Percentiles rank a stretch among this genome's conserved stretches.
Evolutionary conservation across 2,329 filamentous ascomycete species (phyloP).

Genomic region (Fusarium sp.): DNA sequence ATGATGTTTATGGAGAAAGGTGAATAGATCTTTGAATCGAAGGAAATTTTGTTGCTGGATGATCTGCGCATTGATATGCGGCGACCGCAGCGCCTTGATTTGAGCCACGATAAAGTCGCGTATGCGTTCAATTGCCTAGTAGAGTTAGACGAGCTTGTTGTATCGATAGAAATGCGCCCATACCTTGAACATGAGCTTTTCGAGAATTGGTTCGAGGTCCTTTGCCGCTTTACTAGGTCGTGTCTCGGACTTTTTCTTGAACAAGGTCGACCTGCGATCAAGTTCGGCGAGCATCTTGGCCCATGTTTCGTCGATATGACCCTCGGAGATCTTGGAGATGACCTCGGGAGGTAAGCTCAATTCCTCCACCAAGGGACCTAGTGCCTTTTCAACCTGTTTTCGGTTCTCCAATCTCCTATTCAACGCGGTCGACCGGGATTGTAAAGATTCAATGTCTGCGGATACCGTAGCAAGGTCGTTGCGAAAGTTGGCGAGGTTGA

Average conservation of each 20-base stretch:
- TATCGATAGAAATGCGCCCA: conserved; percentile 10
- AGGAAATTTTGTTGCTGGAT: conserved; percentile 94
- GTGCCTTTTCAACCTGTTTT: conserved; percentile 84
- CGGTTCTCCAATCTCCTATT: conserved; percentile 89
- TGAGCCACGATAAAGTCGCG: conserved; percentile 93
- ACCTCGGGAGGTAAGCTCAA: conserved; percentile 86
- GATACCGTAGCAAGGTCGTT: conserved; percentile 92
- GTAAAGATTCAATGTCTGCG: conserved; percentile 92
- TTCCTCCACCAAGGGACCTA: conserved; percentile 91
- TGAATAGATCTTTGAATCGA: conserved; percentile 86
- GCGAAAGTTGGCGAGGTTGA: conserved; percentile 90
- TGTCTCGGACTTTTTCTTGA: conserved; percentile 72
- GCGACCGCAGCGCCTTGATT: conserved; percentile 91
- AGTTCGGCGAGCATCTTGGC: conserved; percentile 83
- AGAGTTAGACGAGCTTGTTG: conserved; percentile 7
- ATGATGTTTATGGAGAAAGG: conserved; percentile 85
- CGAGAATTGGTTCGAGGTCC: conserved; percentile 85
- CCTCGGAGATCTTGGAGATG: conserved; percentile 86
- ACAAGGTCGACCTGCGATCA: conserved; percentile 76
- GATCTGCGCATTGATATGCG: conserved; percentile 96
- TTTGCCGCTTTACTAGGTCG: conserved; percentile 77
- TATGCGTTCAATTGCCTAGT: conserved; percentile 86
- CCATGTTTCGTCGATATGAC: conserved; percentile 90
- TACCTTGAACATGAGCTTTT: conserved; percentile 84
- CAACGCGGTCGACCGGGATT: conserved; percentile 83